phyloP scores from a whole-genome alignment of 2,329 filamentous ascomycete genomes.

The Beauveria rudraprayagi region DNA sequence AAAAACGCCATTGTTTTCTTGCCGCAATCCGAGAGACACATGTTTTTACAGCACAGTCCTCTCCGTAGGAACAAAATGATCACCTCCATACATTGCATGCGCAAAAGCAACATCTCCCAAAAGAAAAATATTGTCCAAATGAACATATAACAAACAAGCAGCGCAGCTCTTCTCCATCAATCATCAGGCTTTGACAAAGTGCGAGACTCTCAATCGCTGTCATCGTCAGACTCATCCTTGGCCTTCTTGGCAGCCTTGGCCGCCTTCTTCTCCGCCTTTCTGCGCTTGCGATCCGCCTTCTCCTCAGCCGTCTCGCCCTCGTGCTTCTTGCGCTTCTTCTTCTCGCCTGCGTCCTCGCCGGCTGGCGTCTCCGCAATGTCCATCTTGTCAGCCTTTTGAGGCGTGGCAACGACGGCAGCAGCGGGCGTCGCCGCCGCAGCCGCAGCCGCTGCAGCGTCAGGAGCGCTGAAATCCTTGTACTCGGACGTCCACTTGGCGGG shows the following conservation, averaged over 20 bases:
- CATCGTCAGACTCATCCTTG: constrained; percentile 43
- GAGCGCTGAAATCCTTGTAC: constrained; percentile 81
- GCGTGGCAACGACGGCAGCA: constrained; percentile 31
- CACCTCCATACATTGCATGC: not conserved
- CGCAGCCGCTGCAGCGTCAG: constrained; percentile 36
- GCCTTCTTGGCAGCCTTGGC: constrained; percentile 47
- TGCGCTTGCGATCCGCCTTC: constrained; percentile 52
- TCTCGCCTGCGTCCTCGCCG: constrained; percentile 44
- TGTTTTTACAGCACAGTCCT: constrained; percentile 6
- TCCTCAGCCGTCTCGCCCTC: constrained; percentile 67
- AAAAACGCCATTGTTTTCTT: constrained; percentile 9
- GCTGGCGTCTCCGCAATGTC: constrained; percentile 29
- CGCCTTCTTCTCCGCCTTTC: constrained; percentile 53
- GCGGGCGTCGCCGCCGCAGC: constrained; percentile 36
- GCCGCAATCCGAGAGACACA: constrained; percentile 8
- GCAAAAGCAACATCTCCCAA: not conserved
- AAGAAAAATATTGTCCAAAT: not conserved
- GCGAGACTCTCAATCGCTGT: constrained; percentile 37
- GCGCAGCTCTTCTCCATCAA: constrained; percentile 6
- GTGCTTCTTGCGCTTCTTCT: constrained; percentile 71
- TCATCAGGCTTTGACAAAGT: not conserved
- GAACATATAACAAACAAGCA: not conserved
- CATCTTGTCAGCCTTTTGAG: constrained; percentile 30
- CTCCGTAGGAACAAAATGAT: constrained; percentile 2
- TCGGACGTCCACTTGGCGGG: constrained; percentile 86